Evolutionary conservation across 805 yeast genomes (phyloP).

Genomic region (Candida parachauliodes): DNA sequence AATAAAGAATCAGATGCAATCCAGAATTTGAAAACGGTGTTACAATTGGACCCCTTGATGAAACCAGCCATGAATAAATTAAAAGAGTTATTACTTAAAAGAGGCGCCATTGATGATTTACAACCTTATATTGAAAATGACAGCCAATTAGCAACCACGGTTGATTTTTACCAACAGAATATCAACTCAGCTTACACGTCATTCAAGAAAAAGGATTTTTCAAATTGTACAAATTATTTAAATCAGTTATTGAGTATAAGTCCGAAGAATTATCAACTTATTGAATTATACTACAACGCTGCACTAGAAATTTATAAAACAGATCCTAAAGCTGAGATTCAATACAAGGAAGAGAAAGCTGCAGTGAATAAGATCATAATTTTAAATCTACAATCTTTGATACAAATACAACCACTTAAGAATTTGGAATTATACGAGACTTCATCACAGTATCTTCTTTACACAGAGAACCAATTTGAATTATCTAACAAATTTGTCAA

Average conservation of each 20-base stretch:
- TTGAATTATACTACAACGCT: constrained; percentile 8
- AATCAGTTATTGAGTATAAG: constrained; percentile 31
- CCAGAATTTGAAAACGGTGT: constrained; percentile 46
- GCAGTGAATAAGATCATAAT: constrained; percentile 17
- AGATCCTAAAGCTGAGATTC: constrained; percentile 1
- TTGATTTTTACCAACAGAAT: constrained; percentile 14
- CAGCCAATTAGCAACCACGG: constrained; percentile 12
- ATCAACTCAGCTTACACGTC: constrained; percentile 3
- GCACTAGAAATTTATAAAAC: constrained; percentile 8
- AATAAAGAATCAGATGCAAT: constrained; percentile 54
- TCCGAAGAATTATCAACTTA: constrained; percentile 34
- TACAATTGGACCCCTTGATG: constrained; percentile 38
- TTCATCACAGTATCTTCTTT: constrained; percentile 34
- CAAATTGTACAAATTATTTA: constrained; percentile 24
- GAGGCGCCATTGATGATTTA: constrained; percentile 46
- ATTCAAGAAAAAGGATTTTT: constrained; percentile 12
- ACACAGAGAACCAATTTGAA: constrained; percentile 50
- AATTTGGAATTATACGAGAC: constrained; percentile 22
- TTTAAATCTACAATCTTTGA: constrained; percentile 22
- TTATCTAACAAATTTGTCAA: constrained; percentile 50
- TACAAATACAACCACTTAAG: constrained; percentile 24
- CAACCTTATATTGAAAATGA: constrained; percentile 11
- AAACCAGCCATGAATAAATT: constrained; percentile 49
- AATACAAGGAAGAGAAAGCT: constrained; percentile 3
- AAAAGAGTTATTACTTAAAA: constrained; percentile 46